Base-by-base conservation (phyloP, 2,329 filamentous ascomycete species). In the Pyrenophora teres region DNA sequence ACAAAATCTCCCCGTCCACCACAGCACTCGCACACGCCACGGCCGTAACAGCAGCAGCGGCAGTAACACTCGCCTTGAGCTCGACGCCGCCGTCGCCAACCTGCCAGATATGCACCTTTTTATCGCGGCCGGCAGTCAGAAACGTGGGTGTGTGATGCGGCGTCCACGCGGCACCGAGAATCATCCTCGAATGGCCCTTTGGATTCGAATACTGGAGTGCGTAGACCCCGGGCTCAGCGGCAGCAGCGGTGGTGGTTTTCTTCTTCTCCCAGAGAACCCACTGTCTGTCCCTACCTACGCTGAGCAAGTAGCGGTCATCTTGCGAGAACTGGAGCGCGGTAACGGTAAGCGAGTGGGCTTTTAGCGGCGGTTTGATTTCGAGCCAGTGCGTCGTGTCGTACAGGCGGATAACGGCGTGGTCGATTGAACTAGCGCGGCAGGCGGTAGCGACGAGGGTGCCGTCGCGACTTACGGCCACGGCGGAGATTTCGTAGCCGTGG, bases 401-500 rank as follows among this genome's bases (percentile, higher is more conserved):
- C 6, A 99, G 74, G 16, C 94, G 86, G 64, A 99, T 90, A 33
- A 97, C 92, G 37, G 94, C 94, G 70, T 99, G 94, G 72, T 97
- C 94, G 50, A 93, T 81, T 1, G 92, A 95, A 69, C 88, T 96
- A 15, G 94, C 94, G 67, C 89, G 90, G 78, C 94, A 99, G 2
- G 94, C 92, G 46, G 92, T 97, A 27, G 94, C 94, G 12, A 99
- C 82, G 18, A 97, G 74, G 3, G 75, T 78, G 10, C 89, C 88
- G 63, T 92, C 86, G 67, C 89, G 83, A 65, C 86, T 91, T 6
- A 87, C 83, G 9, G 92, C 89, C 13, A 96, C 84, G 32, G 90
- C 89, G 2, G 91, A 96, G 42, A 99, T 93, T 74, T 99, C 94
- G 75, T 97, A 97, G 25, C 94, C 94, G 75, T 99, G 94, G 1